These are phyloP conservation scores for Paxillus involutus DNA, from an alignment of 768 basidiomycete species.

Conservation along the genomic window DNA sequence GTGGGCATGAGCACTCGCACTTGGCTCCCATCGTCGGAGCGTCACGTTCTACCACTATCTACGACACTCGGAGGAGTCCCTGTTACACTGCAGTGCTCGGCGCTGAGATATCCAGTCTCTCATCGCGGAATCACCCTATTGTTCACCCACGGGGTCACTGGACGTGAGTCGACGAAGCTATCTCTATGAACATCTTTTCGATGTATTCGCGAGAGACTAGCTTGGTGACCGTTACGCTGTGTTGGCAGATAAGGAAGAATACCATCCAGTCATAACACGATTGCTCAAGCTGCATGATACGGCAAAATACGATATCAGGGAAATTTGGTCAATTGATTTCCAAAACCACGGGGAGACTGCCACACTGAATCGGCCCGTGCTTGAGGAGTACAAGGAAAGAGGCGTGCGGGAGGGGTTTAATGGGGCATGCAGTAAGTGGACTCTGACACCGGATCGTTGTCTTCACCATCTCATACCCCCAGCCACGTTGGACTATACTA, in stretches of 20 bases:
- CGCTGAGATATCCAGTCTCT: constrained; percentile 27
- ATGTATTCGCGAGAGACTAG: neutral
- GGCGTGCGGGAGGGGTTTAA: constrained; percentile 8
- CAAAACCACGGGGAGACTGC: constrained; percentile 38
- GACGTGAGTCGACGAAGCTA: constrained; percentile 17
- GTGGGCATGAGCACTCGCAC: too few species aligned
- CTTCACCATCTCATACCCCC: neutral
- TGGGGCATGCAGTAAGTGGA: constrained; percentile 23
- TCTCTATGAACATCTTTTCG: neutral
- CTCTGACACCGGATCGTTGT: neutral
- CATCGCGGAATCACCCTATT: constrained; percentile 23
- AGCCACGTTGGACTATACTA: constrained; percentile 24
- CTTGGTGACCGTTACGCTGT: neutral
- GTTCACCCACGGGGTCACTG: constrained; percentile 26
- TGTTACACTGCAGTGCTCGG: constrained; percentile 19
- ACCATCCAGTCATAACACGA: constrained; percentile 18
- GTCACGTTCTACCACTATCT: constrained; percentile 15
- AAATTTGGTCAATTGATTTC: constrained; percentile 36
- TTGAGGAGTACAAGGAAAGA: constrained; percentile 22
- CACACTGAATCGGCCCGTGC: constrained; percentile 25
- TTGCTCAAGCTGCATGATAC: constrained; percentile 13
- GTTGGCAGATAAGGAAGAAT: constrained; percentile 28
- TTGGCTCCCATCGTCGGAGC: too few species aligned
- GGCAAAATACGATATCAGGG: constrained; percentile 22
- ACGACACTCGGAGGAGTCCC: constrained; percentile 16